These are phyloP conservation scores for Salicornia ramosissima DNA, from an alignment of 148 eudicot genomes.

Conservation along the genomic window DNA sequence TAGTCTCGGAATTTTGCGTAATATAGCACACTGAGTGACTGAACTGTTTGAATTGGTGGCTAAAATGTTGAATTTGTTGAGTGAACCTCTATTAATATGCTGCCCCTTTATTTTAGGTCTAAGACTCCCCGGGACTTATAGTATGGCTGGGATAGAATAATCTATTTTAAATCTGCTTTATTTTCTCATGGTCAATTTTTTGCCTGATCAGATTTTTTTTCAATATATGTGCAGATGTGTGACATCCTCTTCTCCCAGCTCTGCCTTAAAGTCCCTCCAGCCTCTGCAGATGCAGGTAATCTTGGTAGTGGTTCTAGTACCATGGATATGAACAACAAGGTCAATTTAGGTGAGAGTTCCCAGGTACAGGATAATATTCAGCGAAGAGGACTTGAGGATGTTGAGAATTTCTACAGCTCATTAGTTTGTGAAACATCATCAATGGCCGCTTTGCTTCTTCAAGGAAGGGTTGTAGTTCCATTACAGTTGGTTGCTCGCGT, in stretches of 20 bases:
- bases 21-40: too few species aligned
- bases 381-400: slow-evolving; percentile 50
- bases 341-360: slow-evolving; percentile 37
- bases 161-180: neutral
- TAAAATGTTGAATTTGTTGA: neutral
- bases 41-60: neutral
- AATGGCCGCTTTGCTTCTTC: slow-evolving; percentile 91
- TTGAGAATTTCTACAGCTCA: slow-evolving; percentile 37
- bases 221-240: slow-evolving; percentile 65
- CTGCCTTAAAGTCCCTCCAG: slow-evolving; percentile 78
- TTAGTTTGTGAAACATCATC: slow-evolving; percentile 72
- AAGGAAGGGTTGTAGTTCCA: slow-evolving; percentile 91
- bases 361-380: slow-evolving; percentile 38
- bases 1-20: neutral
- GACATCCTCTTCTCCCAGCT: slow-evolving; percentile 92
- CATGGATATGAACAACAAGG: slow-evolving; percentile 31
- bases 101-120: neutral
- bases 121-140: neutral
- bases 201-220: slow-evolving; percentile 14
- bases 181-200: neutral
- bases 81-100: neutral
- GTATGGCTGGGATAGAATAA: neutral
- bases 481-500: slow-evolving; percentile 90
- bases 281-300: slow-evolving; percentile 38
- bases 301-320: slow-evolving; percentile 37